Conservation (phyloP, 1,284 basidiomycete genomes). For the Golubevia pallescens region DNA sequence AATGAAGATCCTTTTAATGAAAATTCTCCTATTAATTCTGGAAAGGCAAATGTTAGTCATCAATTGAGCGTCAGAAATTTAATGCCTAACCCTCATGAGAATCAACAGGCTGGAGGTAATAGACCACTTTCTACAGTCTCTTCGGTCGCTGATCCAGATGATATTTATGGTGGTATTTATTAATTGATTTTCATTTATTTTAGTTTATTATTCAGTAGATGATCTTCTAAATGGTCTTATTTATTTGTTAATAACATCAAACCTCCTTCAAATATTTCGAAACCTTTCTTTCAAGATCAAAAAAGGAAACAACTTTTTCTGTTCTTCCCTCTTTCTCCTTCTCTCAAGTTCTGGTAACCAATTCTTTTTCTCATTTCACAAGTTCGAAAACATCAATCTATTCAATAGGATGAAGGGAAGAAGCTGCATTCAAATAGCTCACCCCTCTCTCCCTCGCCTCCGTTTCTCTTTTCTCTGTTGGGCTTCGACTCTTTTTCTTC, state of each 20-base stretch:
- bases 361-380: neutral
- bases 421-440: no score
- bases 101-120: slow-evolving; percentile 8
- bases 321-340: slow-evolving; percentile 3
- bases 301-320: slow-evolving; percentile 3
- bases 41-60: neutral
- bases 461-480: neutral
- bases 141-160: slow-evolving; percentile 32
- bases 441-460: neutral
- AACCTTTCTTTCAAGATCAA: slow-evolving; percentile 3
- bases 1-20: neutral
- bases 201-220: neutral
- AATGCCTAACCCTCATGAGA: slow-evolving; percentile 5
- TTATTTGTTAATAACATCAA: neutral
- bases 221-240: neutral
- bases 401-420: no score
- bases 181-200: slow-evolving; percentile 7
- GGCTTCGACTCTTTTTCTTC: neutral
- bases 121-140: slow-evolving; percentile 36
- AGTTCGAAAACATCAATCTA: no score
- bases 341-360: neutral
- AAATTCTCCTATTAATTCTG: no score
- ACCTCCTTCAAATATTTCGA: neutral
- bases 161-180: slow-evolving; percentile 47
- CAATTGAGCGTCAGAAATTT: slow-evolving; percentile 12